Percentiles rank a stretch among this genome's conserved stretches.
Evolutionary conservation across 306 rosid species (phyloP).

Genomic region (Cyclanthera cordifolia): DNA sequence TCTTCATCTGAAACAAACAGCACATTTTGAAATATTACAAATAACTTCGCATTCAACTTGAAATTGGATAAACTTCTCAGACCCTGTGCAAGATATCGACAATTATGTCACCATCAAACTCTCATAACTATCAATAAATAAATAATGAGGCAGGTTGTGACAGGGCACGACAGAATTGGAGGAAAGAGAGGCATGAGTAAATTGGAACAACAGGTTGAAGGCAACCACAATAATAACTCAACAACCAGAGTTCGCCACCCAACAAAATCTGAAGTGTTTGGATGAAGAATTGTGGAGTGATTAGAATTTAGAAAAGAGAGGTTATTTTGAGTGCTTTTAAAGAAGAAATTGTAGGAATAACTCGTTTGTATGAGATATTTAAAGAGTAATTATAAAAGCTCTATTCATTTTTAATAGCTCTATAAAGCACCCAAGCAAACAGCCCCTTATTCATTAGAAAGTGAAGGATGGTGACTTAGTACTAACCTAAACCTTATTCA

Average conservation of each 20-base stretch:
- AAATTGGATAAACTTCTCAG: neutral
- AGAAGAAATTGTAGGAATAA: no score
- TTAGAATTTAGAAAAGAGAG: no score
- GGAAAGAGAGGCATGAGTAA: neutral
- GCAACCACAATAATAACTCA: no score
- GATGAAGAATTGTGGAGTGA: no score
- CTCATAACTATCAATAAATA: neutral
- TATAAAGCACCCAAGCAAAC: no score
- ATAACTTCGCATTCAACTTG: neutral
- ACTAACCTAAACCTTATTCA: neutral
- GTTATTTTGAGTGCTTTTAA: no score
- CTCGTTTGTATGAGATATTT: no score
- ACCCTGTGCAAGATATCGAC: neutral
- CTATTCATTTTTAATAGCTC: no score
- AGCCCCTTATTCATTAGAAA: neutral
- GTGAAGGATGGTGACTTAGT: neutral
- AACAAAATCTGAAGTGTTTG: no score
- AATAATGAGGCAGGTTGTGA: neutral
- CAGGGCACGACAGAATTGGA: neutral
- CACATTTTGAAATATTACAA: neutral
- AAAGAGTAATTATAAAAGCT: no score
- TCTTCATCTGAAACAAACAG: slow-evolving; percentile 55
- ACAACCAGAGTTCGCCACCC: no score
- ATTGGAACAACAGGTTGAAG: neutral
- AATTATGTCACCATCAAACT: neutral